Conservation (phyloP, 2,329 filamentous ascomycete species). For the Xylaria sp. region DNA sequence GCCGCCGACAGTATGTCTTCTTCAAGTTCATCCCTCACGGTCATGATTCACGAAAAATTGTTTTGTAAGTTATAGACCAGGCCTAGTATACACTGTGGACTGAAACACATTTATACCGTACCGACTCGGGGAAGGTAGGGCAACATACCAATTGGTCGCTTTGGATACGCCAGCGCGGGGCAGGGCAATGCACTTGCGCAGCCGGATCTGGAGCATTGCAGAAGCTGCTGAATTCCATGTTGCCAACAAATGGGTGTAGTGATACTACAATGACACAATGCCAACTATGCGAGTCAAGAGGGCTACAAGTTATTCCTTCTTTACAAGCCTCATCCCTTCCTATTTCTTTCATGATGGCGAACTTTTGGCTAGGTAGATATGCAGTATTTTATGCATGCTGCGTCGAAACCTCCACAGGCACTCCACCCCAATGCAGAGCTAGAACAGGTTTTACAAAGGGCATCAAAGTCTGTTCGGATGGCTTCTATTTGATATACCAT, state of each 20-base stretch:
- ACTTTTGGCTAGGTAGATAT: constrained; percentile 40
- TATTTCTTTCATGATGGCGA: constrained; percentile 23
- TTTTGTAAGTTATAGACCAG: neutral
- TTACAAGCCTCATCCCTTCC: neutral
- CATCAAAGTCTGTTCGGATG: constrained; percentile 16
- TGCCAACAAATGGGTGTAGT: constrained; percentile 29
- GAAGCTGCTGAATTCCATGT: constrained; percentile 14
- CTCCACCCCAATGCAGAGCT: constrained; percentile 42
- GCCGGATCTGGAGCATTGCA: constrained; percentile 26
- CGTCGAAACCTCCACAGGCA: constrained; percentile 40
- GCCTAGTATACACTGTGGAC: neutral
- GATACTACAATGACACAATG: constrained; percentile 15
- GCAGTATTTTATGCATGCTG: constrained; percentile 48
- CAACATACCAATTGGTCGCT: constrained; percentile 46
- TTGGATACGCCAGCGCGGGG: constrained; percentile 43
- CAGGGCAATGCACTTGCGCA: constrained; percentile 36
- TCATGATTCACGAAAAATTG: neutral
- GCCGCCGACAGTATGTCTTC: constrained; percentile 34
- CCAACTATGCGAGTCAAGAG: constrained; percentile 13
- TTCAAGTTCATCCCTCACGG: constrained; percentile 12
- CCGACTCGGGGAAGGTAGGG: constrained; percentile 43
- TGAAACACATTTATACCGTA: constrained; percentile 39
- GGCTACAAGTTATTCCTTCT: constrained; percentile 1
- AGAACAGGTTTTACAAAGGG: constrained; percentile 28
- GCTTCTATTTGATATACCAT: constrained; percentile 10